Base-by-base conservation (phyloP, 1,284 basidiomycete species). In the Tylopilus microsporus region DNA sequence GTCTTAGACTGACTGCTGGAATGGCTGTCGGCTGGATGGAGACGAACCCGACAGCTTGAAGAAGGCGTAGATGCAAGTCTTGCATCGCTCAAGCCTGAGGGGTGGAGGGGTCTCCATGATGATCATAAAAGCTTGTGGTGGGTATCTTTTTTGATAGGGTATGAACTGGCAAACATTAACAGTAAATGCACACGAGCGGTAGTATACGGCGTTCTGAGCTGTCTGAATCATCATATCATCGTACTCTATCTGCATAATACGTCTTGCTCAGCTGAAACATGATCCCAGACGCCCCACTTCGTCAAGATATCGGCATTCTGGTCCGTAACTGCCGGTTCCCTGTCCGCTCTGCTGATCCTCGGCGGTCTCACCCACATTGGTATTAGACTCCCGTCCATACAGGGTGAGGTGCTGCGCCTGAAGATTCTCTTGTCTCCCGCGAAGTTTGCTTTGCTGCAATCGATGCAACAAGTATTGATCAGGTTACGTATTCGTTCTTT, bases 1-100 rank as follows among this genome's bases (percentile, higher is more conserved):
- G 68, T 13, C 46, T n/a, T n/a, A n/a, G n/a, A n/a, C n/a, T 62
- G 53, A 69, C 67, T 12, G 68, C 71, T 42, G 42, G 48, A 45
- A 46, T 21, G 52, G 68, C 65, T 16, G 48, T 66, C 11, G 25
- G 18, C 2, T 63, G 60, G 68, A 69, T 70, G 54, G 47, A 60
- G 48, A 3, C 43, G 12, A 68, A 59, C 64, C 8, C 6, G 10
- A 4, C 16, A n/a, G n/a, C n/a, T n/a, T n/a, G n/a, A 42, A 8
- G 63, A 72, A 47, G 30, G 37, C 12, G 18, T 62, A 15, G 58
- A 59, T 39, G 16, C 42, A 3, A 50, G 34, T 16, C 42, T 21
- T 36, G 56, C 49, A 5, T 48, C 51, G 15, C n/a, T 60, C n/a
- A n/a, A n/a, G n/a, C n/a, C n/a, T 21, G 66, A 70, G 70, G 37